These are phyloP conservation scores for Solanum piurae DNA, from an alignment of 257 asterid genomes.

Conservation along the genomic window DNA sequence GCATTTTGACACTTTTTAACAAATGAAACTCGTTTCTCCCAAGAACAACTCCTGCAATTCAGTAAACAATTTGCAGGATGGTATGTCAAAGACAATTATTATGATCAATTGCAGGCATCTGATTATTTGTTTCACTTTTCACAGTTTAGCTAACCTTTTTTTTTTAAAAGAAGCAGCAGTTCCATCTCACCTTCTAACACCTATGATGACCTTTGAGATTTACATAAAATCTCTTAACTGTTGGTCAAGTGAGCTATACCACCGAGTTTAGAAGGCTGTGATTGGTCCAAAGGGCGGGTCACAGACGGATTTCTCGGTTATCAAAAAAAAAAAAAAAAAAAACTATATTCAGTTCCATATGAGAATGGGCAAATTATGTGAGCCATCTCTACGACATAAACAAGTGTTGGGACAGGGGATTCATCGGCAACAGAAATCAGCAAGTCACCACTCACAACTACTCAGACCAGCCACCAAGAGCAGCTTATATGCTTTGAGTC, in stretches of 20 bases:
- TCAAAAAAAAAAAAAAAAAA: neutral
- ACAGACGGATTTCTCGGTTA: no score
- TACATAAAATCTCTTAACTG: neutral
- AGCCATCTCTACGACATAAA: neutral
- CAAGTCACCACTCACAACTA: neutral
- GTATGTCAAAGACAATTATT: neutral
- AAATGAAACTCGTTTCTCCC: neutral
- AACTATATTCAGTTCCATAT: neutral
- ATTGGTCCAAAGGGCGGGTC: no score
- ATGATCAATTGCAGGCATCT: neutral
- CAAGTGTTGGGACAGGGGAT: neutral
- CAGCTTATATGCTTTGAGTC: neutral
- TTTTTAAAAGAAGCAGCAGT: neutral
- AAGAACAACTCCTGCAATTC: neutral
- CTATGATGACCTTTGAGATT: neutral
- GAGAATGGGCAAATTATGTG: neutral
- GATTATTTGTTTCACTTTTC: neutral
- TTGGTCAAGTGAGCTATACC: neutral
- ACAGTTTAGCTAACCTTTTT: neutral
- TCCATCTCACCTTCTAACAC: neutral
- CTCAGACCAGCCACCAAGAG: neutral
- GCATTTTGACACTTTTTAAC: neutral
- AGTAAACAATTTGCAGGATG: neutral
- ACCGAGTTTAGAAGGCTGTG: no score
- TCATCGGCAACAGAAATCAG: neutral